Base-by-base conservation (phyloP, 2,329 filamentous ascomycete species). In the Mollisia scopiformis region DNA sequence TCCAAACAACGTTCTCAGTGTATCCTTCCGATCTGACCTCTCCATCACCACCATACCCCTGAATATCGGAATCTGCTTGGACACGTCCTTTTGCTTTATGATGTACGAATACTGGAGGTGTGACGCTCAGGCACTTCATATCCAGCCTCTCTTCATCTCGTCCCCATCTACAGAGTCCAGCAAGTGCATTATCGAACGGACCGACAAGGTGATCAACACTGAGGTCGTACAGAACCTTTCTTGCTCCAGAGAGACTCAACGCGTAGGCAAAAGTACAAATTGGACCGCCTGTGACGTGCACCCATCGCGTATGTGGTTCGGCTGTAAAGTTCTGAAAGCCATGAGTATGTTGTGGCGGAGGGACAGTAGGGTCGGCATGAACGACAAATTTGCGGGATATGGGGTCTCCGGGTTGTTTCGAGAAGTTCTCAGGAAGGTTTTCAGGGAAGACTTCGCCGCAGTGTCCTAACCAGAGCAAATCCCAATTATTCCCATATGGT, bases 221-320 rank as follows among this genome's bases (percentile, higher is more conserved):
- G 6, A 88, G 31, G 16, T 35, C 31, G 31, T 35, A 35, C 11
- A 35, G 31, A 35, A 14, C 31, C 73, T 88, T 88, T 66, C 84
- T 80, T 3, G 68, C 68, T 1, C 68, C 68, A 11, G 52, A 27
- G 23, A 67, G 67, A 1, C 71, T 71, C 35, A 77, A 57, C 1
- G 72, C 75, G 49, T 77, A 76, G 2, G 73, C 71, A 55, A 75
- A 75, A 2, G 71, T 70, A 62, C 75, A 77, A 21, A 75, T 70
- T 0, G 71, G 71, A 4, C 63, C 66, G 1, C 64, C 65, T 6
- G 68, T 66, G 25, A 62, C 53, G 49, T 74, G 73, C 10, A 75
- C 69, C 19, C 69, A 67, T 5, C 74, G 69, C 4, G 62, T 68
- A 2, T 64, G 55, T 37, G n/a, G 59, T 46, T 28, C 64, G 35